These are phyloP conservation scores for Omphalotus guepiniiformis DNA, from an alignment of 768 basidiomycete genomes.

Conservation along the genomic window DNA sequence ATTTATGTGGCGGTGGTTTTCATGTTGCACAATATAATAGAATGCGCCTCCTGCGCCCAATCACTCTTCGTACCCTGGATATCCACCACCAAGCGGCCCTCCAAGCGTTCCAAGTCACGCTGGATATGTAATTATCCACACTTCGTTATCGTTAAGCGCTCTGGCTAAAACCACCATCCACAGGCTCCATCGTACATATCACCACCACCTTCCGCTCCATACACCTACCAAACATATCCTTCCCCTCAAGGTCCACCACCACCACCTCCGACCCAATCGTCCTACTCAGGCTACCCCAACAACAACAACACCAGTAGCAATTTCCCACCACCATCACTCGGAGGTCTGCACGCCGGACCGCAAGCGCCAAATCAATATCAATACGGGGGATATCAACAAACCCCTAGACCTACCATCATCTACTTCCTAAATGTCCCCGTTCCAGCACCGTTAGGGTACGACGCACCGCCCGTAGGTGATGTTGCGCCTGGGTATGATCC, in stretches of 20 bases:
- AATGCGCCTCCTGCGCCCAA: not conserved
- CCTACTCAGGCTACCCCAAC: not conserved
- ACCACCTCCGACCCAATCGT: not conserved
- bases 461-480: not conserved
- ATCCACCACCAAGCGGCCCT: not conserved
- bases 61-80: slow-evolving; percentile 1
- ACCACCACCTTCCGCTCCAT: not conserved
- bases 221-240: not conserved
- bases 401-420: not conserved
- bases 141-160: not conserved
- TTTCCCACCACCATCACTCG: not conserved
- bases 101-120: not conserved
- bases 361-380: not conserved
- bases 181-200: slow-evolving; percentile 1
- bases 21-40: not conserved
- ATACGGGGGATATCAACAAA: not conserved
- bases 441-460: not conserved
- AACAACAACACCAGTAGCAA: not conserved
- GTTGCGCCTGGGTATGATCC: slow-evolving; percentile 7
- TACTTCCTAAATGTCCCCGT: slow-evolving; percentile 1
- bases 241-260: too few relatives aligned
- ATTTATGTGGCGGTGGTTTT: too few relatives aligned
- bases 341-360: not conserved
- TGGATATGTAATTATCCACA: not conserved
- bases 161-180: not conserved